A percentile compares a stretch with the other conserved stretches of the same genome.
These are phyloP conservation scores for Beauveria sp. DNA, from an alignment of 2,329 filamentous ascomycete species.

Conservation along the genomic window DNA sequence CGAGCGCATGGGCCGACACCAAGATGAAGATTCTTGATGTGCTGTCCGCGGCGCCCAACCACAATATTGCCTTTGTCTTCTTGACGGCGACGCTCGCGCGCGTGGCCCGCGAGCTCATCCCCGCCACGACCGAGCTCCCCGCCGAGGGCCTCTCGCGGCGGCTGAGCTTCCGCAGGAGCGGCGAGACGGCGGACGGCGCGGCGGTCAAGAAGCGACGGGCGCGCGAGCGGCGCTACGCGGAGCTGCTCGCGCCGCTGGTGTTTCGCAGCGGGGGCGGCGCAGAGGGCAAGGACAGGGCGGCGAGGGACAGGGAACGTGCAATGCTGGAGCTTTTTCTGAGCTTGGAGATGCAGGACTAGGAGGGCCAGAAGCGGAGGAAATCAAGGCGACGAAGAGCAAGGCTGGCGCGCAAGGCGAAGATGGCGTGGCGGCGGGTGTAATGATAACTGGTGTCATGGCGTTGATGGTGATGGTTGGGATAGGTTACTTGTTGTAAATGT, in stretches of 20 bases:
- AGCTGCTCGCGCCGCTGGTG: constrained; percentile 56
- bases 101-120: constrained; percentile 40
- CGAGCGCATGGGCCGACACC: constrained; percentile 29
- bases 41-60: constrained; percentile 61
- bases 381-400: neutral
- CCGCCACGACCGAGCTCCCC: constrained; percentile 26
- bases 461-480: neutral
- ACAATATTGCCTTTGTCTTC: constrained; percentile 87
- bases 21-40: constrained; percentile 60
- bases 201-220: constrained; percentile 39
- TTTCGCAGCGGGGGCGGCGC: constrained; percentile 41
- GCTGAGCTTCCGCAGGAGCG: constrained; percentile 33
- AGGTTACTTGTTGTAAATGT: neutral
- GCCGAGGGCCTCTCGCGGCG: constrained; percentile 31
- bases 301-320: constrained; percentile 58
- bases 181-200: neutral
- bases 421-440: neutral
- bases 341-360: constrained; percentile 26
- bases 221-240: constrained; percentile 55
- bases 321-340: constrained; percentile 62
- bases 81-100: constrained; percentile 66
- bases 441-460: neutral
- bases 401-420: neutral
- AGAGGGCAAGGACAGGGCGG: constrained; percentile 46
- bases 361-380: neutral